Conservation (phyloP, 2,329 filamentous ascomycete genomes). For the Scytalidium lignicola region DNA sequence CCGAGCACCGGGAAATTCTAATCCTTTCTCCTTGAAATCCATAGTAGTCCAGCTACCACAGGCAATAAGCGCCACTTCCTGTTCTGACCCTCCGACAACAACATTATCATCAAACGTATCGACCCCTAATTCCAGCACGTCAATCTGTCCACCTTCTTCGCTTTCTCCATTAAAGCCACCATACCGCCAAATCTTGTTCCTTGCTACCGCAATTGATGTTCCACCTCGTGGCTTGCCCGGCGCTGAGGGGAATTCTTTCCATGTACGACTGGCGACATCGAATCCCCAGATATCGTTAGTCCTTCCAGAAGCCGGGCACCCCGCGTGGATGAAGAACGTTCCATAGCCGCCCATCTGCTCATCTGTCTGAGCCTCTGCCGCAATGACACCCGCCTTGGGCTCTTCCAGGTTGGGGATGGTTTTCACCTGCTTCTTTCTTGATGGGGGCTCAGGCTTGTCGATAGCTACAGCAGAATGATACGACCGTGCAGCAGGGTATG, state of each 20-base stretch:
- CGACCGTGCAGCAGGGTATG: constrained; percentile 60
- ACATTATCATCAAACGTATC: constrained; percentile 49
- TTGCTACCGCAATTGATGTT: constrained; percentile 58
- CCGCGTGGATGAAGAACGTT: constrained; percentile 72
- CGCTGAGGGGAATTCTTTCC: constrained; percentile 63
- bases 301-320: constrained; percentile 59
- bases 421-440: constrained; percentile 18
- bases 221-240: constrained; percentile 64
- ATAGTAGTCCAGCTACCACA: constrained; percentile 52
- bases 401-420: constrained; percentile 35
- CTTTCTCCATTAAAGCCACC: constrained; percentile 70
- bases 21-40: constrained; percentile 34
- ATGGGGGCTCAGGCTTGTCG: constrained; percentile 39
- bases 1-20: constrained; percentile 46
- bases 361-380: constrained; percentile 49
- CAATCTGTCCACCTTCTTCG: constrained; percentile 67
- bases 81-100: constrained; percentile 28
- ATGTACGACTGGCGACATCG: constrained; percentile 55
- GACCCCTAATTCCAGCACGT: constrained; percentile 57
- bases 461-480: constrained; percentile 61
- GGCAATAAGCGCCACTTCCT: constrained; percentile 45
- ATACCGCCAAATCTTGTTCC: constrained; percentile 67
- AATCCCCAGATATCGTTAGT: constrained; percentile 74
- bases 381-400: constrained; percentile 52
- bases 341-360: constrained; percentile 61